phyloP scores from a whole-genome alignment of 352 stramenopile genomes.

The Phytophthora cajani region DNA sequence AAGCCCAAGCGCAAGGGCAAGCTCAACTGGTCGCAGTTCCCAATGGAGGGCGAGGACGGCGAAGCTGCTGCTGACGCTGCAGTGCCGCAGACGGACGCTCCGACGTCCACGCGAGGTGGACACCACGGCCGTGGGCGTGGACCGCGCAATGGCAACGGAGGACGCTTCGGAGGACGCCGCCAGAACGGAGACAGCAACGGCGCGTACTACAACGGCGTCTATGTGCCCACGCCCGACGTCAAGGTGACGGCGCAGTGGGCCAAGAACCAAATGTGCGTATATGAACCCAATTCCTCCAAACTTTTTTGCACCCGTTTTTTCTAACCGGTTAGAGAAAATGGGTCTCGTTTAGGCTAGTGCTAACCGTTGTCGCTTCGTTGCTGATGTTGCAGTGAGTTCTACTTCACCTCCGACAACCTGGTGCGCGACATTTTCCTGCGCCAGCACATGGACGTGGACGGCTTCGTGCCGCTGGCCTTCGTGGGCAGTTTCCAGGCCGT shows the following conservation, averaged over 20 bases:
- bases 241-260: constrained; percentile 81
- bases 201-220: constrained; percentile 80
- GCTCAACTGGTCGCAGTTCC: constrained; percentile 79
- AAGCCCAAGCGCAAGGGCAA: constrained; percentile 71
- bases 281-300: background rate
- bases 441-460: constrained; percentile 89
- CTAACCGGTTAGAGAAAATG: background rate
- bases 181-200: constrained; percentile 62
- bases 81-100: background rate
- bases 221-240: constrained; percentile 74
- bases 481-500: constrained; percentile 91
- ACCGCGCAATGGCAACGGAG: constrained; percentile 9
- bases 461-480: constrained; percentile 89
- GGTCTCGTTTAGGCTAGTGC: background rate
- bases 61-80: background rate
- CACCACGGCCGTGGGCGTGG: constrained; percentile 30
- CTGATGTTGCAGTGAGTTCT: constrained; percentile 72
- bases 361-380: background rate
- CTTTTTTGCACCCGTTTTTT: background rate
- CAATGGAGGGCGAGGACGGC: constrained; percentile 50
- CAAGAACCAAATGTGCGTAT: constrained; percentile 71
- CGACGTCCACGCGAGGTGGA: constrained; percentile 13
- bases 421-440: constrained; percentile 87
- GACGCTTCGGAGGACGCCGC: constrained; percentile 50
- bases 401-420: constrained; percentile 86